Evolutionary conservation across 805 yeast genomes (phyloP).

Genomic region (Ogataea ganodermae): DNA sequence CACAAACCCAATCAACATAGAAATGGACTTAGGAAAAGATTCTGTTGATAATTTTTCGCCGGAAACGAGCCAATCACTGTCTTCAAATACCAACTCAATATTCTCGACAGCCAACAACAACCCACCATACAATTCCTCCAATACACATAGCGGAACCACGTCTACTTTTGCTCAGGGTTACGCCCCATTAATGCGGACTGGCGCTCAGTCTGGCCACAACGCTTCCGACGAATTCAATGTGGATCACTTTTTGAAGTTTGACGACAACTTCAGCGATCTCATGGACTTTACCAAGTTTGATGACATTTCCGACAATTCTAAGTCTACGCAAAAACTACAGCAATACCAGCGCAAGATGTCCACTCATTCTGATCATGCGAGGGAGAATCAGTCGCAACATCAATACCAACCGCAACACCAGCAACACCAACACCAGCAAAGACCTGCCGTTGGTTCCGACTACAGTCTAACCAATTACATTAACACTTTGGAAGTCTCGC

Average conservation of each 20-base stretch:
- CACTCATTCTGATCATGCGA: background rate
- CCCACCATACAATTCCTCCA: constrained; percentile 11
- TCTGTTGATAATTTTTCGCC: constrained; percentile 29
- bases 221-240: constrained; percentile 32
- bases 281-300: constrained; percentile 32
- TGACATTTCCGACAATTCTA: constrained; percentile 9
- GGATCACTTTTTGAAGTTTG: constrained; percentile 36
- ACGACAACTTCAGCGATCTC: constrained; percentile 30
- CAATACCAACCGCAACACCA: constrained; percentile 1
- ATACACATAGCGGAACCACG: background rate
- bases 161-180: background rate
- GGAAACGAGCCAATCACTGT: constrained; percentile 29
- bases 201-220: constrained; percentile 9
- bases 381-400: constrained; percentile 3
- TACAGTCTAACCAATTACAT: constrained; percentile 34
- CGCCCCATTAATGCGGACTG: background rate
- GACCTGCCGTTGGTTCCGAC: constrained; percentile 12
- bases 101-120: constrained; percentile 18
- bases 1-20: constrained; percentile 31
- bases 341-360: background rate
- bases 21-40: constrained; percentile 20
- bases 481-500: constrained; percentile 35
- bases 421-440: constrained; percentile 1
- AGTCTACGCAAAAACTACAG: background rate
- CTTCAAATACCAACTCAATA: constrained; percentile 27